Conservation (phyloP, 2,329 filamentous ascomycete species). For the Fragosphaeria purpurea region DNA sequence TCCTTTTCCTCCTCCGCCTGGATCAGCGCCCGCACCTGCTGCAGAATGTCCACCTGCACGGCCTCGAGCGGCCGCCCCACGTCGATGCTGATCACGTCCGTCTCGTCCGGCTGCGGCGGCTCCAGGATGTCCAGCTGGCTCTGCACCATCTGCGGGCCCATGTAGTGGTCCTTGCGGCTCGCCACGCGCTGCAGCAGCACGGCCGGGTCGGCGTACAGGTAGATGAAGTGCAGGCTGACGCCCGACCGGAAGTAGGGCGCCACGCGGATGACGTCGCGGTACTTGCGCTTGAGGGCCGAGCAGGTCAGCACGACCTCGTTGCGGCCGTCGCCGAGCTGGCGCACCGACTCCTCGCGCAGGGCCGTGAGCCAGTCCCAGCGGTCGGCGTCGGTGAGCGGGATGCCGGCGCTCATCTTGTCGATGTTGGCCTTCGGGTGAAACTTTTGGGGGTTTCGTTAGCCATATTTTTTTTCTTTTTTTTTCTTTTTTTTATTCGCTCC, state of each 20-base stretch:
- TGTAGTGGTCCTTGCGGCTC: slow-evolving; percentile 74
- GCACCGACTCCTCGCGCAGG: slow-evolving; percentile 58
- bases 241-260: slow-evolving; percentile 65
- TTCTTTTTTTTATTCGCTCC: too few relatives aligned
- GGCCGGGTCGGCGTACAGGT: slow-evolving; percentile 68
- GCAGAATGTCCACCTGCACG: slow-evolving; percentile 51
- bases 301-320: slow-evolving; percentile 88
- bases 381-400: slow-evolving; percentile 82
- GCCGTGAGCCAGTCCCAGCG: slow-evolving; percentile 94
- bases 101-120: slow-evolving; percentile 60
- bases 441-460: slow-evolving; percentile 29
- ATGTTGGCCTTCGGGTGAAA: slow-evolving; percentile 72
- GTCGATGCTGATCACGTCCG: slow-evolving; percentile 62
- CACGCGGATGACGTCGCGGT: slow-evolving; percentile 82
- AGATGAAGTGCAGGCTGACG: slow-evolving; percentile 85
- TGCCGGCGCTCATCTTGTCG: slow-evolving; percentile 80
- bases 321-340: slow-evolving; percentile 44
- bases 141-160: slow-evolving; percentile 91
- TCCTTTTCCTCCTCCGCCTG: too few relatives aligned
- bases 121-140: slow-evolving; percentile 88
- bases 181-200: slow-evolving; percentile 67
- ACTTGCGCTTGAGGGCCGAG: slow-evolving; percentile 93
- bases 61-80: slow-evolving; percentile 48
- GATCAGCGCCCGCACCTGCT: slow-evolving; percentile 36
- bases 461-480: too few relatives aligned